phyloP scores from a whole-genome alignment of 495 filamentous ascomycete genomes.

The Xylaria flabelliformis region DNA sequence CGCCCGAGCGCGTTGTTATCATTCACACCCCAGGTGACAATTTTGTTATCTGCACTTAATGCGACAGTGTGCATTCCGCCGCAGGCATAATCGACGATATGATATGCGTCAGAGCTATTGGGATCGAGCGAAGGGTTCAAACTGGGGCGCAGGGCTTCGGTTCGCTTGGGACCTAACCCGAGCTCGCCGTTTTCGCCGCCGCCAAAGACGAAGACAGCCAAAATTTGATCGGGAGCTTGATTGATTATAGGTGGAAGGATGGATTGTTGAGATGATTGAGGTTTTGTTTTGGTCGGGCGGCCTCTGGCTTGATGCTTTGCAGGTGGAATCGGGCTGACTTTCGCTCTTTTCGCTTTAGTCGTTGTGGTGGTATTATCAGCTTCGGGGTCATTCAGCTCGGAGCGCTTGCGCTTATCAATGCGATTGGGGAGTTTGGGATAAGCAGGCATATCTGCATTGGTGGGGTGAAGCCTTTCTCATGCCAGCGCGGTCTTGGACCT shows the following conservation, averaged over 20 bases:
- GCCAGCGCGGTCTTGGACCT: too few relatives aligned
- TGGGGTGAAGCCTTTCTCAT: too few relatives aligned
- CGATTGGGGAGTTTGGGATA: too few relatives aligned
- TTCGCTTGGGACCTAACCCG: slow-evolving; percentile 21
- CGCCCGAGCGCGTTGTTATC: slow-evolving; percentile 63
- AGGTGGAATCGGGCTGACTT: not conserved
- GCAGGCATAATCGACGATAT: slow-evolving; percentile 58
- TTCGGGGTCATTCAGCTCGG: not conserved
- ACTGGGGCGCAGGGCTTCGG: slow-evolving; percentile 16
- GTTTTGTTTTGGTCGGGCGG: not conserved
- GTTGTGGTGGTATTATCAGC: not conserved
- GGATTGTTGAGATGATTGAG: not conserved
- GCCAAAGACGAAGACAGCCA: slow-evolving; percentile 20
- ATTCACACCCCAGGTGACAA: slow-evolving; percentile 67
- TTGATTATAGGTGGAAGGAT: not conserved
- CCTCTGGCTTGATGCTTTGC: not conserved
- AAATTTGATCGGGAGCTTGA: not conserved
- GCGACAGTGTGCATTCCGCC: slow-evolving; percentile 65
- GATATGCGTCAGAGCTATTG: not conserved
- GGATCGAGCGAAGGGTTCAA: slow-evolving; percentile 8
- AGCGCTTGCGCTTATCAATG: not conserved
- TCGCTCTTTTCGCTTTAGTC: not conserved
- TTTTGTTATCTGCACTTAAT: slow-evolving; percentile 61
- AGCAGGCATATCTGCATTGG: too few relatives aligned
- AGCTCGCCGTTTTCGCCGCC: slow-evolving; percentile 27